Percentiles rank a stretch among this genome's conserved stretches.
These are phyloP conservation scores for Lagerstroemia speciosa DNA, from an alignment of 345 rosid genomes.

Conservation along the genomic window DNA sequence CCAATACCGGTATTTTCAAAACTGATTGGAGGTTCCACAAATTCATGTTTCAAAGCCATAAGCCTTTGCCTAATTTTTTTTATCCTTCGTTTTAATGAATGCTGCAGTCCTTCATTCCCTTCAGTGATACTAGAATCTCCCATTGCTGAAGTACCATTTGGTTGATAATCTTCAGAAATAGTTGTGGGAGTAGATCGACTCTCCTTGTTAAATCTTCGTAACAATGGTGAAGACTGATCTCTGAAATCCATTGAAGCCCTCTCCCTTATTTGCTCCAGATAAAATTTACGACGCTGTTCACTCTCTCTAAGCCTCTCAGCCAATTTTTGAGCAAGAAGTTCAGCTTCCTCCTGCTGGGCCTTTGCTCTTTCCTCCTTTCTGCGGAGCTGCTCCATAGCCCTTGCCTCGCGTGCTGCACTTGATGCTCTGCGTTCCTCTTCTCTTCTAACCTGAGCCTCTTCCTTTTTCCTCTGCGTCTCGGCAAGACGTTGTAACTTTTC, in stretches of 20 bases:
- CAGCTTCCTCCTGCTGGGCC: constrained; percentile 87
- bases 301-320: constrained; percentile 68
- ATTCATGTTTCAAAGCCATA: constrained; percentile 67
- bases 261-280: constrained; percentile 71
- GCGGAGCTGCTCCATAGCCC: constrained; percentile 65
- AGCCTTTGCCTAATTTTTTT: constrained; percentile 67
- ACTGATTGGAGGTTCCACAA: constrained; percentile 37
- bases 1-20: constrained; percentile 51
- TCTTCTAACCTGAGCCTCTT: constrained; percentile 75
- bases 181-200: constrained; percentile 35
- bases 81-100: constrained; percentile 49
- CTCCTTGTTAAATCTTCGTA: constrained; percentile 52
- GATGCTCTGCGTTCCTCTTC: constrained; percentile 81
- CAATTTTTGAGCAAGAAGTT: constrained; percentile 63
- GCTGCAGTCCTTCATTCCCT: constrained; percentile 40
- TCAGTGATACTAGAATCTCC: constrained; percentile 26
- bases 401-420: constrained; percentile 70
- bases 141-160: constrained; percentile 24
- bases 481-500: constrained; percentile 74
- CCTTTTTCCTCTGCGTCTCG: constrained; percentile 69
- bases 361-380: constrained; percentile 66
- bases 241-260: constrained; percentile 78
- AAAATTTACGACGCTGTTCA: constrained; percentile 66
- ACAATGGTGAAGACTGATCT: constrained; percentile 68
- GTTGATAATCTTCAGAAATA: constrained; percentile 38